Conservation (phyloP, 108 stramenopile genomes). For the Stephanodiscus minutulus region DNA sequence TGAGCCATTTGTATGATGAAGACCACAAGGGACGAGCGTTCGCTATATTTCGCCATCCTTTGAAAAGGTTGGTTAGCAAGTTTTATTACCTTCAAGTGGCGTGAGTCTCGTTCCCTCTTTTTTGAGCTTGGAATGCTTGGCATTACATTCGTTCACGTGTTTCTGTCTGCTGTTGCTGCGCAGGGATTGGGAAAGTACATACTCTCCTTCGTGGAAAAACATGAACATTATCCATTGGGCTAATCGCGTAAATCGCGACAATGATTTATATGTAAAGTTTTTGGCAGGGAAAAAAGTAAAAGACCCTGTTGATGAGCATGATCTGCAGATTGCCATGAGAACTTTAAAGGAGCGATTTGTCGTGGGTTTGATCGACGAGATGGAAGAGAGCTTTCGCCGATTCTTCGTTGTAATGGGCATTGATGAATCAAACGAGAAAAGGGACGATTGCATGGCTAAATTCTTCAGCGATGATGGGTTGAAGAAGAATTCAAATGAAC, state of each 20-base stretch:
- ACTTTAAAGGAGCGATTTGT: slow-evolving; percentile 47
- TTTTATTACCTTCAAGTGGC: slow-evolving; percentile 56
- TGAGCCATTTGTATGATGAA: slow-evolving; percentile 26
- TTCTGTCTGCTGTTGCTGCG: neutral
- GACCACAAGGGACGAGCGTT: slow-evolving; percentile 43
- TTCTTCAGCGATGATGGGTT: slow-evolving; percentile 19
- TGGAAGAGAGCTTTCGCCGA: slow-evolving; percentile 48
- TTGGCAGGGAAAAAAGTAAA: neutral
- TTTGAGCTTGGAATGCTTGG: neutral
- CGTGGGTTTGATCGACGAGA: slow-evolving; percentile 51
- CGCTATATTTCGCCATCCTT: slow-evolving; percentile 47
- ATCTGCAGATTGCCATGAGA: slow-evolving; percentile 42
- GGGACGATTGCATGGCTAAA: slow-evolving; percentile 24
- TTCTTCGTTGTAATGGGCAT: slow-evolving; percentile 43
- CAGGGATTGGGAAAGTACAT: slow-evolving; percentile 52
- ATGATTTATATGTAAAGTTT: slow-evolving; percentile 1
- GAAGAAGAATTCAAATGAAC: slow-evolving; percentile 5
- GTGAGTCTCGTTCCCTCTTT: neutral
- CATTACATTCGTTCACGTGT: neutral
- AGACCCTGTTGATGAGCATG: neutral
- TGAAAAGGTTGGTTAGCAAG: slow-evolving; percentile 50
- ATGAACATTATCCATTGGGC: slow-evolving; percentile 49
- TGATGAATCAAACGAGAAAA: slow-evolving; percentile 19
- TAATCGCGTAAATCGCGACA: slow-evolving; percentile 2
- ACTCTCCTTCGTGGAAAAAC: slow-evolving; percentile 40